Evolutionary conservation across 176 grass and related monocot species (phyloP).

Genomic region (Puccinellia tenuiflora): DNA sequence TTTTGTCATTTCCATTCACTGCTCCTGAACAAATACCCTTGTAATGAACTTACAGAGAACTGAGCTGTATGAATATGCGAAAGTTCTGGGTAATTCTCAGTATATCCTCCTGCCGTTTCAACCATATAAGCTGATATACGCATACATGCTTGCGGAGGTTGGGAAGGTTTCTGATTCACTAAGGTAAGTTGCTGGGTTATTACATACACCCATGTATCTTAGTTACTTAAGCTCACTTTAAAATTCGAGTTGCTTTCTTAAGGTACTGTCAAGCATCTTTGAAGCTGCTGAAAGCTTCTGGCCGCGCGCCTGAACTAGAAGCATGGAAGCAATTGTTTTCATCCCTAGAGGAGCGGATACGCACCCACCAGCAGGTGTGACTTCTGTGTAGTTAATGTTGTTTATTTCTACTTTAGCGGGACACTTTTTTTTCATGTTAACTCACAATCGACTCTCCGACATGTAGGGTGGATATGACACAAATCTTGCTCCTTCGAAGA

Average conservation of each 20-base stretch:
- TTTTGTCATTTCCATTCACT: background rate
- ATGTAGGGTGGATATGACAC: slow-evolving; percentile 79
- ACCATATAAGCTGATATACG: slow-evolving; percentile 95
- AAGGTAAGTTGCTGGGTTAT: slow-evolving; percentile 43
- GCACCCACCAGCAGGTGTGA: slow-evolving; percentile 85
- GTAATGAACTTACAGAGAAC: slow-evolving; percentile 52
- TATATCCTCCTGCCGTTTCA: slow-evolving; percentile 78
- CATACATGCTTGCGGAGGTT: slow-evolving; percentile 92
- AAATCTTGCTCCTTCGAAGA: slow-evolving; percentile 72
- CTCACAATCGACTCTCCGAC: background rate
- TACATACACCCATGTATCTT: slow-evolving; percentile 5
- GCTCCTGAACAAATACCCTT: slow-evolving; percentile 15
- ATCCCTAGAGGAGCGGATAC: slow-evolving; percentile 78
- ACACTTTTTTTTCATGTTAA: background rate
- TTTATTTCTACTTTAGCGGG: background rate
- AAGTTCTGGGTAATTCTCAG: slow-evolving; percentile 88
- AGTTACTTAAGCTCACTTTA: background rate
- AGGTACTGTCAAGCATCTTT: slow-evolving; percentile 96
- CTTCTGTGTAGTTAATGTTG: background rate
- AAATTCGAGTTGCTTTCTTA: slow-evolving; percentile 16
- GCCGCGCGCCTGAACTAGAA: slow-evolving; percentile 74
- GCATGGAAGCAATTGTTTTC: slow-evolving; percentile 73
- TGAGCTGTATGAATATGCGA: slow-evolving; percentile 92
- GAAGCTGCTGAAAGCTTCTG: slow-evolving; percentile 69
- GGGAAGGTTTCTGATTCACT: slow-evolving; percentile 86